phyloP scores from a whole-genome alignment of 2,329 filamentous ascomycete genomes.

The Cyclaneusma minus region DNA sequence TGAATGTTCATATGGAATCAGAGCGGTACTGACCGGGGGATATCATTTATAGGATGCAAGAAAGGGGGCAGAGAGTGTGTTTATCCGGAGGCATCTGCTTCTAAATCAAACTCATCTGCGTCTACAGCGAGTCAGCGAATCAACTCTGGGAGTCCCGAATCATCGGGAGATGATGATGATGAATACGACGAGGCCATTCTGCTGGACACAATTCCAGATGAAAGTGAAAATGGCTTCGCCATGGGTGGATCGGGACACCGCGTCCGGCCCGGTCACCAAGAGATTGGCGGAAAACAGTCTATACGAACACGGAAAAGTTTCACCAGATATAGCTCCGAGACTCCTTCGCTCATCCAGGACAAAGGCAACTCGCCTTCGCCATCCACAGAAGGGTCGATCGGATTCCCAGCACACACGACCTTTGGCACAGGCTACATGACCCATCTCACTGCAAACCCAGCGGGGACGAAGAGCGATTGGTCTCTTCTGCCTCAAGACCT shows the following conservation, averaged over 20 bases:
- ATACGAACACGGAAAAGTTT: conserved; percentile 20
- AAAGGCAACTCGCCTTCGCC: conserved; percentile 37
- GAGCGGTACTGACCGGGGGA: conserved; percentile 12
- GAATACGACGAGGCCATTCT: conserved; percentile 29
- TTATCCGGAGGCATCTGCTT: conserved; percentile 58
- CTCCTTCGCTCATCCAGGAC: conserved; percentile 32
- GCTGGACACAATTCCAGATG: conserved; percentile 38
- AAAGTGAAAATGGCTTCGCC: conserved; percentile 25
- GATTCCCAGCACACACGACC: conserved; percentile 11
- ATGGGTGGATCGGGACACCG: conserved; percentile 9
- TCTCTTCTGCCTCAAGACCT: conserved; percentile 51
- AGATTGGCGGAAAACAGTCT: conserved; percentile 24
- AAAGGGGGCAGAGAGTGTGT: conserved; percentile 85
- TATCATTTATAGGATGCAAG: conserved; percentile 49
- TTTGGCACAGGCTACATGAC: conserved; percentile 17
- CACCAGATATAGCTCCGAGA: conserved; percentile 35
- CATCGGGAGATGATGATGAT: conserved; percentile 33
- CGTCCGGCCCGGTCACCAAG: conserved; percentile 17
- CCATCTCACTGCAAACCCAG: conserved; percentile 6
- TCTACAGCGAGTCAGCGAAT: conserved; percentile 20
- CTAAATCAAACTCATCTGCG: conserved; percentile 15
- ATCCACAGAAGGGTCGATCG: conserved; percentile 25
- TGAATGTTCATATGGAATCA: conserved; percentile 3
- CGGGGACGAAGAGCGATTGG: conserved; percentile 28
- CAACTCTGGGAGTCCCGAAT: conserved; percentile 26